Percentiles rank a stretch among this genome's conserved stretches.
These are phyloP conservation scores for Magnolia officinalis DNA, from an alignment of 164 flowering plant genomes.

Conservation along the genomic window DNA sequence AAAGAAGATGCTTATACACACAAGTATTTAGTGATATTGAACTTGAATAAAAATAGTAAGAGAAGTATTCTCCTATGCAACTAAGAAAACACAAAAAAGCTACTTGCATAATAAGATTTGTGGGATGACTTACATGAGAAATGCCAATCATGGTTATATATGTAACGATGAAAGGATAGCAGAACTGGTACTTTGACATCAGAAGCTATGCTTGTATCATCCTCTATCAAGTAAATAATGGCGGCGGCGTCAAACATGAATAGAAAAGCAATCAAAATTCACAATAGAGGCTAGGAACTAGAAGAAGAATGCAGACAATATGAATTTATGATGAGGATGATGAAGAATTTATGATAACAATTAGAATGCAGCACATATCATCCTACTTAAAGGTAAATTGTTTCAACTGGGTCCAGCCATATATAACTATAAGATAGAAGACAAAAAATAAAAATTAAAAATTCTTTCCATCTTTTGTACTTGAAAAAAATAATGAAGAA, in stretches of 20 bases:
- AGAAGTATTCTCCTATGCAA: neutral
- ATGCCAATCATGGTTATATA: constrained; percentile 79
- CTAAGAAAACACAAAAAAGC: neutral
- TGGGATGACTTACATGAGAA: constrained; percentile 67
- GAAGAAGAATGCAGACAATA: neutral
- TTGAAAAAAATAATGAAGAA: neutral
- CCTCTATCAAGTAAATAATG: constrained; percentile 53
- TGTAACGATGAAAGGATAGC: constrained; percentile 67
- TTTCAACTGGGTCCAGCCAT: neutral
- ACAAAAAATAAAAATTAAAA: neutral
- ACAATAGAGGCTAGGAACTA: neutral
- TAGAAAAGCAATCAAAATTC: neutral
- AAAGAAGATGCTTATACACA: neutral
- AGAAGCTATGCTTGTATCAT: constrained; percentile 78
- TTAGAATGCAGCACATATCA: neutral
- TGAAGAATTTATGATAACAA: neutral
- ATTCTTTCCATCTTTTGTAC: neutral
- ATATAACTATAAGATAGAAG: neutral
- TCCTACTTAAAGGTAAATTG: neutral
- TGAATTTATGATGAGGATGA: neutral
- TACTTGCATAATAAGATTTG: neutral
- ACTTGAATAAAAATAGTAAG: neutral
- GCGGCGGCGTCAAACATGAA: neutral
- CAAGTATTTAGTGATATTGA: neutral
- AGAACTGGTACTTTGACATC: constrained; percentile 89